phyloP scores from a whole-genome alignment of 495 filamentous ascomycete species.

The Xylaria nigripes region DNA sequence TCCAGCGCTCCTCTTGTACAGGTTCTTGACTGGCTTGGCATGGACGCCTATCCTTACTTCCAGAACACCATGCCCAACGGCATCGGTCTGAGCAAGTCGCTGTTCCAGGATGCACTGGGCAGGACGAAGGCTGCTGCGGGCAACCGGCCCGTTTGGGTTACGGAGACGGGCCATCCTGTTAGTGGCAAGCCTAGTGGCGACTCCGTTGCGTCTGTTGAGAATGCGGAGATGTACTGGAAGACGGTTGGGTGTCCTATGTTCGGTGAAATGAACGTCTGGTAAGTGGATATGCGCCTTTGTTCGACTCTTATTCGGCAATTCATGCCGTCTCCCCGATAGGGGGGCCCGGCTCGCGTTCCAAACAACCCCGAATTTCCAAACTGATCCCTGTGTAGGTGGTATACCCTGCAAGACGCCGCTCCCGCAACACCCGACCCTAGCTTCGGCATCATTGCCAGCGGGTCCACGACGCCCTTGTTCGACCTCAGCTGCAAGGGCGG shows the following conservation, averaged over 20 bases:
- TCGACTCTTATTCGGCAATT: slow-evolving; percentile 36
- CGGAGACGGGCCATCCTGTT: slow-evolving; percentile 84
- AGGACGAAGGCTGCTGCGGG: slow-evolving; percentile 49
- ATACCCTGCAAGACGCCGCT: slow-evolving; percentile 56
- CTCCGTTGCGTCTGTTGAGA: slow-evolving; percentile 55
- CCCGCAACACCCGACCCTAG: slow-evolving; percentile 52
- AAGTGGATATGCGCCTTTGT: not conserved
- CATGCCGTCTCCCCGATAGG: not conserved
- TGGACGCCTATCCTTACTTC: slow-evolving; percentile 71
- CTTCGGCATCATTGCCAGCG: slow-evolving; percentile 53
- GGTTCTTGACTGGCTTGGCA: slow-evolving; percentile 67
- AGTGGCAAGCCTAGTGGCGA: slow-evolving; percentile 51
- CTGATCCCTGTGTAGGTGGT: slow-evolving; percentile 4
- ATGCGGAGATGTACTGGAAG: slow-evolving; percentile 74
- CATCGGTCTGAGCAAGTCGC: slow-evolving; percentile 49
- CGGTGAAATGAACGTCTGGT: slow-evolving; percentile 59
- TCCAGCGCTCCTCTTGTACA: slow-evolving; percentile 63
- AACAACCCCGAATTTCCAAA: too few relatives aligned
- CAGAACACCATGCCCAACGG: slow-evolving; percentile 59
- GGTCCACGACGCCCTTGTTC: slow-evolving; percentile 49
- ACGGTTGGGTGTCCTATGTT: slow-evolving; percentile 66
- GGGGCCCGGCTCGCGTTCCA: not conserved
- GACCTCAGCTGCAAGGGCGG: slow-evolving; percentile 48
- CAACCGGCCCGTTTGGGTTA: slow-evolving; percentile 75
- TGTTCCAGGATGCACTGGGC: slow-evolving; percentile 56